A percentile compares a stretch with the other conserved stretches of the same genome.
Evolutionary conservation across 495 filamentous ascomycete genomes (phyloP).

Genomic region (Saxophila tyrrhenica): DNA sequence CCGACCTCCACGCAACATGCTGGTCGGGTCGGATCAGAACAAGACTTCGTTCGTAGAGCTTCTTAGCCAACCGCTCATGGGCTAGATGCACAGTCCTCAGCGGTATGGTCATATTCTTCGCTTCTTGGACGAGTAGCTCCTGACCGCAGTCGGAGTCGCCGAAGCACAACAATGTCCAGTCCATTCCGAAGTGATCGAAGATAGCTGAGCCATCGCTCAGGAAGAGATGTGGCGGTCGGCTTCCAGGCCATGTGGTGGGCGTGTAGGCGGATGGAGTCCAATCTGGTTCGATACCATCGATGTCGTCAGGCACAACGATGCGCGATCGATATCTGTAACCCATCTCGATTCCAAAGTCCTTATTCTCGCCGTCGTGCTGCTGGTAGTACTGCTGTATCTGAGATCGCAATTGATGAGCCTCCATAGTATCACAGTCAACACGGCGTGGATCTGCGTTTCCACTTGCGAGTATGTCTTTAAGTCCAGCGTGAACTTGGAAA

Average conservation of each 20-base stretch:
- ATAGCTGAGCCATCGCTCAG: not conserved
- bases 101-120: not conserved
- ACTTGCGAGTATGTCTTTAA: not conserved
- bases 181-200: not conserved
- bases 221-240: not conserved
- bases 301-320: not conserved
- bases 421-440: not conserved
- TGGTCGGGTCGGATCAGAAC: not conserved
- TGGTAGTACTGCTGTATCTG: not conserved
- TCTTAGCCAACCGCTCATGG: not conserved
- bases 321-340: not conserved
- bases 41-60: not conserved
- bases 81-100: not conserved
- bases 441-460: not conserved
- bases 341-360: not conserved
- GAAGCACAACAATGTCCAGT: not conserved
- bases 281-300: not conserved
- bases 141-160: not conserved
- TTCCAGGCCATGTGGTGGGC: not conserved
- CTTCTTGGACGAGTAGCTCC: not conserved
- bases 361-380: not conserved
- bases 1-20: not conserved
- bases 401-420: not conserved
- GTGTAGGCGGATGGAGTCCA: not conserved
- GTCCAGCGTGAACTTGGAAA: not conserved